Base-by-base conservation (phyloP, 2,329 filamentous ascomycete genomes). In the Fusarium nisikadoi region DNA sequence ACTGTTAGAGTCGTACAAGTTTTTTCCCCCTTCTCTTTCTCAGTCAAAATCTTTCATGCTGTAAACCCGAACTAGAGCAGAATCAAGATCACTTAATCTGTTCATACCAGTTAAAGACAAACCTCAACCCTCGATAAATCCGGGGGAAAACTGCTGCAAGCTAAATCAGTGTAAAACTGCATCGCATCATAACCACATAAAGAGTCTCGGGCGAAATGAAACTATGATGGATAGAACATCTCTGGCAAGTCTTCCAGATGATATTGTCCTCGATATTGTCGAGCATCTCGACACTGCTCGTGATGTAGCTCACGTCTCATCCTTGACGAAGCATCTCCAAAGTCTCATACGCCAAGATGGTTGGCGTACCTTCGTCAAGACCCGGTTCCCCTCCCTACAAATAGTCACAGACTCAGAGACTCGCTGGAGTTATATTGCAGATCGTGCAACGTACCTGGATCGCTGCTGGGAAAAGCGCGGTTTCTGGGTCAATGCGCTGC, bases 401-500 rank as follows among this genome's bases (percentile, higher is more conserved):
- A 70, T 84, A 3, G 80, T 83, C 0, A 77, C 62, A 49, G 76
- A 23, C 20, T 60, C 47, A 4, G 66, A 49, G n/a, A 67, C 68
- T 6, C 71, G 62, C 20, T 87, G 86, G 80, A 68, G 72, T 16
- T 71, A 77, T 17, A 77, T 85, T 31, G 86, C 86, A 11, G 80
- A 84, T 31, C 82, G 81, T 1, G 75, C 88, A 46, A 88, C 87
- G 1, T 85, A 84, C 70, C 83, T 88, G 59, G 83, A 85, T 33
- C 82, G 86, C 10, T 86, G 84, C 72, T 89, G 87, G 87, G 87
- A 88, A 53, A 83, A 81, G 56, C 83, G 86, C 25, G 80, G 81
- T 20, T 82, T 88, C 62, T 80, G 80, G 53, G 76, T 82, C 19
- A 77, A 71, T 46, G 67, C 77, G 33, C 75, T 80, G 23, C 56